These are phyloP conservation scores for Fusarium sp. DNA, from an alignment of 2,329 filamentous ascomycete species.

Conservation along the genomic window DNA sequence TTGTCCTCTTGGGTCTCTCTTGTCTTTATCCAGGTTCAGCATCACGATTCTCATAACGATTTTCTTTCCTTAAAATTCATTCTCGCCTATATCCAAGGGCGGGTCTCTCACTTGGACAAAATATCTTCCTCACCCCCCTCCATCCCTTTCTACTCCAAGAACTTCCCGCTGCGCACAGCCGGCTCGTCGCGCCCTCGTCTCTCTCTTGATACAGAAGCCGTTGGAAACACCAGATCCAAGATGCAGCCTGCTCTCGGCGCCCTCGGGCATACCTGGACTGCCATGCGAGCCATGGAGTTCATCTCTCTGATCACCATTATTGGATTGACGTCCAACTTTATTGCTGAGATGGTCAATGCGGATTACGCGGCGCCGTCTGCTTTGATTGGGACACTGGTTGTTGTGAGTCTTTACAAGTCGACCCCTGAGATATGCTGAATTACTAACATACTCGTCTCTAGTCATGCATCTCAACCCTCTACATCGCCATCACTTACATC, in stretches of 20 bases:
- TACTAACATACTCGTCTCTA: constrained; percentile 48
- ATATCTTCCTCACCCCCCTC: constrained; percentile 48
- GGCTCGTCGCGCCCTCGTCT: constrained; percentile 53
- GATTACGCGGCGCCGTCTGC: constrained; percentile 74
- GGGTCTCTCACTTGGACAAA: constrained; percentile 39
- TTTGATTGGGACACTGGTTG: constrained; percentile 78
- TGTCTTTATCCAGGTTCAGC: constrained; percentile 24
- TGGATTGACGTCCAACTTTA: constrained; percentile 83
- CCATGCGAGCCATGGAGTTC: constrained; percentile 75
- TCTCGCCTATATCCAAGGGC: constrained; percentile 38
- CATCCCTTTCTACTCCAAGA: constrained; percentile 54
- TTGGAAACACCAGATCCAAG: constrained; percentile 40
- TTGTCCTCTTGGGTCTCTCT: constrained; percentile 40
- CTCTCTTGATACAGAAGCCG: constrained; percentile 52
- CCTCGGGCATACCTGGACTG: constrained; percentile 80
- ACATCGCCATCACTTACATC: constrained; percentile 81
- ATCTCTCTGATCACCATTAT: constrained; percentile 79
- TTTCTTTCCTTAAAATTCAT: constrained; percentile 14
- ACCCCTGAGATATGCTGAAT: neutral
- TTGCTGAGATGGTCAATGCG: constrained; percentile 75
- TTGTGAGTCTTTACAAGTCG: constrained; percentile 66
- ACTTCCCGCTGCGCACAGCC: constrained; percentile 54
- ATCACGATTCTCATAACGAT: constrained; percentile 27
- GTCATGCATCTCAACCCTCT: constrained; percentile 81
- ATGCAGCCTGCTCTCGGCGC: constrained; percentile 70